Conservation (phyloP, 352 stramenopile species). For the Globisporangium barbulae region DNA sequence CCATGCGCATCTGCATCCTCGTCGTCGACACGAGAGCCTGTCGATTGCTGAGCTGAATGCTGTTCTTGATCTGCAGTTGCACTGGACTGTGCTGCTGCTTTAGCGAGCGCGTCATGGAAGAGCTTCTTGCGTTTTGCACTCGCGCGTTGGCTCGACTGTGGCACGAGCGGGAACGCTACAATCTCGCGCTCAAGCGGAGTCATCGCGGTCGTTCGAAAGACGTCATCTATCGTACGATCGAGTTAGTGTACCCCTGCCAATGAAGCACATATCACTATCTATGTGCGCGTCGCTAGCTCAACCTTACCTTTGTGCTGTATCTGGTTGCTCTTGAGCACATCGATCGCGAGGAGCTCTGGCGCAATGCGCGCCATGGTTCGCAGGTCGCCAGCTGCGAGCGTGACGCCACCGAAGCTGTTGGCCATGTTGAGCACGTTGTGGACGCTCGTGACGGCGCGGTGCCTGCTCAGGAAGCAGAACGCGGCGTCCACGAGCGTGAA, state of each 20-base stretch:
- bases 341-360: slow-evolving; percentile 42
- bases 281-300: not conserved
- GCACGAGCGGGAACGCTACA: slow-evolving; percentile 53
- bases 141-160: slow-evolving; percentile 56
- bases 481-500: slow-evolving; percentile 67
- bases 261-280: too few species aligned
- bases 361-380: slow-evolving; percentile 40
- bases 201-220: slow-evolving; percentile 28
- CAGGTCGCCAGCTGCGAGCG: slow-evolving; percentile 39
- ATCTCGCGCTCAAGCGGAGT: slow-evolving; percentile 32
- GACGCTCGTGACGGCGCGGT: slow-evolving; percentile 38
- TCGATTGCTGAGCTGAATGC: not conserved
- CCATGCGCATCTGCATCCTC: not conserved
- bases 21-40: not conserved
- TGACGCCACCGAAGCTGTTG: slow-evolving; percentile 45
- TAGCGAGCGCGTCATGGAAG: slow-evolving; percentile 45
- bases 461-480: slow-evolving; percentile 63
- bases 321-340: slow-evolving; percentile 20
- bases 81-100: not conserved
- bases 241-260: too few species aligned
- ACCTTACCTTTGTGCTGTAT: slow-evolving; percentile 29
- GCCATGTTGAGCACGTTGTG: slow-evolving; percentile 57
- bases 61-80: not conserved
- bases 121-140: slow-evolving; percentile 53
- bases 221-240: slow-evolving; percentile 36